Conservation (phyloP, 2,329 filamentous ascomycete species). For the Cladophialophora bantiana region DNA sequence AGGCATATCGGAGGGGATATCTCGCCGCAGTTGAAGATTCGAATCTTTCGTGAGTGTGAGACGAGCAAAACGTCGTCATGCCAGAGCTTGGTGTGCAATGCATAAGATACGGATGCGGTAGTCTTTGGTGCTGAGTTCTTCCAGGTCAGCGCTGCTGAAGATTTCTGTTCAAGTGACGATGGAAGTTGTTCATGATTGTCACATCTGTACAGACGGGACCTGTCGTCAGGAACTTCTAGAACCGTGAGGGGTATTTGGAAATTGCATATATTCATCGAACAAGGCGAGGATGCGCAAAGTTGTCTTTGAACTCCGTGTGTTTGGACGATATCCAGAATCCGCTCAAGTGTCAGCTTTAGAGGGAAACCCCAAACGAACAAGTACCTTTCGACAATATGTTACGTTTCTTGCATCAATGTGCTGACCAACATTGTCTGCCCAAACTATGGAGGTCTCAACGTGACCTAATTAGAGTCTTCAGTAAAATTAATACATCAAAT, state of each 20-base stretch:
- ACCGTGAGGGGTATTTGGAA: neutral
- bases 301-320: neutral
- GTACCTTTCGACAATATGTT: neutral
- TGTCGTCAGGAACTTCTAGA: neutral
- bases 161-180: neutral
- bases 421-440: slow-evolving; percentile 5
- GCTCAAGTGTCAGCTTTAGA: neutral
- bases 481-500: neutral
- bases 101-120: slow-evolving; percentile 1
- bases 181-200: neutral
- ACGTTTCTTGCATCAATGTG: neutral
- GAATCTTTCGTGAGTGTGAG: slow-evolving; percentile 11
- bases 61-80: slow-evolving; percentile 6
- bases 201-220: neutral
- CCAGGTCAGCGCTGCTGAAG: neutral
- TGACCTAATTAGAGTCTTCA: slow-evolving; percentile 4
- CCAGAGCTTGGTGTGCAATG: slow-evolving; percentile 5
- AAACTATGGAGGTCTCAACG: slow-evolving; percentile 9
- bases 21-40: slow-evolving; percentile 15
- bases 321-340: neutral
- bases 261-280: neutral
- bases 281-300: neutral
- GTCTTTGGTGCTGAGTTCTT: neutral
- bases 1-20: neutral
- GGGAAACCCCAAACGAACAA: neutral